These are phyloP conservation scores for Xerocomellus chrysenteron DNA, from an alignment of 768 basidiomycete species.

Conservation along the genomic window DNA sequence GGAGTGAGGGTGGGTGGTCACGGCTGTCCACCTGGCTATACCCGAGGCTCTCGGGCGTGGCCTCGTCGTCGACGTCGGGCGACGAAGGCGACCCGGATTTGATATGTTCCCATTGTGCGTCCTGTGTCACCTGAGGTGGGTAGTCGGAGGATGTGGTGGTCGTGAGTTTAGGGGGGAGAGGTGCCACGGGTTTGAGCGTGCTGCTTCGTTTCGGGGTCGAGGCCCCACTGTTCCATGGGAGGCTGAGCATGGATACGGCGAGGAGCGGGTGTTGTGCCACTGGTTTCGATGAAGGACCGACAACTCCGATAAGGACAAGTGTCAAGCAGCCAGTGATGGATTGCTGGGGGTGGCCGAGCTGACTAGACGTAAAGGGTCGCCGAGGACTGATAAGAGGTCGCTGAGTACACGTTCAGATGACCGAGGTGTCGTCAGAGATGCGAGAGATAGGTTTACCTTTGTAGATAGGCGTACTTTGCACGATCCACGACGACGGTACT, in stretches of 20 bases:
- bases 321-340: background rate
- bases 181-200: slow-evolving; percentile 18
- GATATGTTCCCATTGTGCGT: slow-evolving; percentile 26
- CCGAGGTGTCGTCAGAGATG: background rate
- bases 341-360: background rate
- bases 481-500: background rate
- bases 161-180: slow-evolving; percentile 25
- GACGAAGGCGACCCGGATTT: slow-evolving; percentile 14
- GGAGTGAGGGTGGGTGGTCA: background rate
- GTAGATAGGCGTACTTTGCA: background rate
- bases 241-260: background rate
- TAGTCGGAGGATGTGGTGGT: slow-evolving; percentile 11
- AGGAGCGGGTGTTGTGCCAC: background rate
- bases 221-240: slow-evolving; percentile 10
- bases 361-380: background rate
- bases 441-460: background rate
- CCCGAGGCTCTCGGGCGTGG: slow-evolving; percentile 15
- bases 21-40: slow-evolving; percentile 21
- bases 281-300: background rate
- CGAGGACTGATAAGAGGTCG: background rate
- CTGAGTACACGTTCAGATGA: background rate
- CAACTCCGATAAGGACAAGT: background rate
- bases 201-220: slow-evolving; percentile 19
- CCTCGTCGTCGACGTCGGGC: slow-evolving; percentile 17
- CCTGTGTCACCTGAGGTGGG: slow-evolving; percentile 4